phyloP scores from a whole-genome alignment of 2,329 filamentous ascomycete species.

The Chaetomium sp. region DNA sequence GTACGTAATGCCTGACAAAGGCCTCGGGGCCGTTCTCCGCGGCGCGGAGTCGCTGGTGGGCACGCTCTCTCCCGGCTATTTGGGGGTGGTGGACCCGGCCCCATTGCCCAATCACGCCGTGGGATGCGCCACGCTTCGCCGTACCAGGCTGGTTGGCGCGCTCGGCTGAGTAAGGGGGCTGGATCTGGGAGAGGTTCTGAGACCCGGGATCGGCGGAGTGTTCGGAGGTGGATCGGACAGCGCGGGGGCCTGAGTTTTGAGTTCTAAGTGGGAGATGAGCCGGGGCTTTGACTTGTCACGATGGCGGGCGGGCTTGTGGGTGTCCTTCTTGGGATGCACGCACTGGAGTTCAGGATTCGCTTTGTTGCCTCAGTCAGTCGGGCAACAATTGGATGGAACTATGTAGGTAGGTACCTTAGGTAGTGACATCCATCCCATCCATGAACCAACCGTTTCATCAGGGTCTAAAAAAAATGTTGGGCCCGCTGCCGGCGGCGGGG shows the following conservation, averaged over 20 bases:
- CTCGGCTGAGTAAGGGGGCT: conserved; percentile 27
- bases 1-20: conserved; percentile 9
- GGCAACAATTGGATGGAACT: background rate
- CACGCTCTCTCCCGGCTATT: conserved; percentile 22
- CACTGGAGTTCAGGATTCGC: background rate
- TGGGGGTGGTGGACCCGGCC: background rate
- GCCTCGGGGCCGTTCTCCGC: background rate
- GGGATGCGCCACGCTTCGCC: conserved; percentile 16
- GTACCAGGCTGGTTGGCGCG: conserved; percentile 6
- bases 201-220: conserved; percentile 18
- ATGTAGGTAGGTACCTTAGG: too few relatives aligned
- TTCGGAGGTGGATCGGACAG: conserved; percentile 6
- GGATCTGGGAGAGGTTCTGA: background rate
- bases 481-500: conserved; percentile 9
- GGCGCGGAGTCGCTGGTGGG: conserved; percentile 1
- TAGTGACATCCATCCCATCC: background rate
- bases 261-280: background rate
- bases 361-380: background rate
- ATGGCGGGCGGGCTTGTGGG: too few relatives aligned
- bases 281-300: background rate
- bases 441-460: background rate
- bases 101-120: conserved; percentile 23
- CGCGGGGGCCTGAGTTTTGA: conserved; percentile 1
- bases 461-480: background rate
- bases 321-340: background rate